phyloP scores from a whole-genome alignment of 2,329 filamentous ascomycete species.

The Cyphellophora europaea region DNA sequence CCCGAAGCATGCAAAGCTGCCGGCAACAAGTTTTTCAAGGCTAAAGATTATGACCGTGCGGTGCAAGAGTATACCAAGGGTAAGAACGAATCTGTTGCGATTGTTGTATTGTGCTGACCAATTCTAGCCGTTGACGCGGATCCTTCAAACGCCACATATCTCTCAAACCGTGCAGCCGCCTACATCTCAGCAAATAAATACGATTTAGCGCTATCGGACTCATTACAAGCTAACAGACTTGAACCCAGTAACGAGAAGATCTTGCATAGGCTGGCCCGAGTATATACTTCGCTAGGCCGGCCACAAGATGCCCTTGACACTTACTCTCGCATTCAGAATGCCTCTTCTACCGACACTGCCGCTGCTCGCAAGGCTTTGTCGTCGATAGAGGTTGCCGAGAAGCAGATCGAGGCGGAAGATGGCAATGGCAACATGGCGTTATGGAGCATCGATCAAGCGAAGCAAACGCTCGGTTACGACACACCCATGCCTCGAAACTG shows the following conservation, averaged over 20 bases:
- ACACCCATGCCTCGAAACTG: slow-evolving; percentile 82
- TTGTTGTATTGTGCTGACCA: slow-evolving; percentile 9
- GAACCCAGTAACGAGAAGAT: slow-evolving; percentile 85
- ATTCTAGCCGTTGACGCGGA: slow-evolving; percentile 73
- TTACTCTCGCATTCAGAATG: slow-evolving; percentile 64
- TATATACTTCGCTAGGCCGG: slow-evolving; percentile 78
- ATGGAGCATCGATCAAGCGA: slow-evolving; percentile 83
- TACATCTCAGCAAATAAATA: slow-evolving; percentile 82
- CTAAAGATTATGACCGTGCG: slow-evolving; percentile 76
- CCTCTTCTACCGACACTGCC: slow-evolving; percentile 75
- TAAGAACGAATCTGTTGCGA: slow-evolving; percentile 32
- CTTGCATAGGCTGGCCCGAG: slow-evolving; percentile 74
- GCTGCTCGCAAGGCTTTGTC: slow-evolving; percentile 61
- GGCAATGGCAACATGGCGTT: slow-evolving; percentile 77
- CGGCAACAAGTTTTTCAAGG: slow-evolving; percentile 96
- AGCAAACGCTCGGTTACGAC: slow-evolving; percentile 64
- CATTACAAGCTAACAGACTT: slow-evolving; percentile 68
- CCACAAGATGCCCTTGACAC: slow-evolving; percentile 79
- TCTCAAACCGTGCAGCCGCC: slow-evolving; percentile 90
- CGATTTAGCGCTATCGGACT: slow-evolving; percentile 74
- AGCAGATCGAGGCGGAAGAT: slow-evolving; percentile 63
- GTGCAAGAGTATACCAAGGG: slow-evolving; percentile 94
- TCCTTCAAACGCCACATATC: slow-evolving; percentile 76
- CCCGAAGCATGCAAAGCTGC: slow-evolving; percentile 86
- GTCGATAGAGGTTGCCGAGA: slow-evolving; percentile 70